Conservation (phyloP, 1,284 basidiomycete species). For the Cryptococcus sp. region DNA sequence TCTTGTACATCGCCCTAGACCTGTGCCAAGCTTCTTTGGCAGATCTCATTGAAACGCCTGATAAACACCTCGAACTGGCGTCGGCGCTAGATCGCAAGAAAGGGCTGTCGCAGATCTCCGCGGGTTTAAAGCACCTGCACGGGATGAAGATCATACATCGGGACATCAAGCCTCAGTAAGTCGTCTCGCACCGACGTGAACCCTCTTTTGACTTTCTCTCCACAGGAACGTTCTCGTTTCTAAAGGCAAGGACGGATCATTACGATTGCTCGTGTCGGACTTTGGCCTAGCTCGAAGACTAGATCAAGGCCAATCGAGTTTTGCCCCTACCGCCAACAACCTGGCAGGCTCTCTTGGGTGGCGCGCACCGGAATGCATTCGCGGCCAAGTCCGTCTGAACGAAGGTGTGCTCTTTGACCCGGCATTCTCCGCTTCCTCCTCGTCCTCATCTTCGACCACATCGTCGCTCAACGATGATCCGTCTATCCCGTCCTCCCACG, state of each 20-base stretch:
- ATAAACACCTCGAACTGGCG: slow-evolving; percentile 61
- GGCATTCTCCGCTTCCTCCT: slow-evolving; percentile 57
- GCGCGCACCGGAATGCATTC: slow-evolving; percentile 89
- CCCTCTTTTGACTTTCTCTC: slow-evolving; percentile 3
- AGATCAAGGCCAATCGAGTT: slow-evolving; percentile 90
- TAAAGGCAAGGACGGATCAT: slow-evolving; percentile 62
- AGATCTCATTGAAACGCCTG: slow-evolving; percentile 84
- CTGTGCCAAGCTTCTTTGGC: slow-evolving; percentile 92
- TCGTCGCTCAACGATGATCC: slow-evolving; percentile 17
- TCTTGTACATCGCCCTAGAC: slow-evolving; percentile 96
- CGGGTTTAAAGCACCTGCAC: slow-evolving; percentile 87
- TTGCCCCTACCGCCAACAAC: slow-evolving; percentile 72
- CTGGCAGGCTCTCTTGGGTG: slow-evolving; percentile 87
- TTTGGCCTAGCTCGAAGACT: slow-evolving; percentile 92
- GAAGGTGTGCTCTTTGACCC: slow-evolving; percentile 62
- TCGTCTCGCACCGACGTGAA: slow-evolving; percentile 5
- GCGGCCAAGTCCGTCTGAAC: slow-evolving; percentile 86
- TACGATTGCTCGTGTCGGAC: slow-evolving; percentile 91
- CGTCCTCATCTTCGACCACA: slow-evolving; percentile 32
- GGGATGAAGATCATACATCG: slow-evolving; percentile 94
- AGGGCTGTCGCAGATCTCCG: slow-evolving; percentile 82
- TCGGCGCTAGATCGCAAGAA: slow-evolving; percentile 85
- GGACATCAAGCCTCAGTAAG: slow-evolving; percentile 90
- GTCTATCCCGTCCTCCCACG: not conserved
- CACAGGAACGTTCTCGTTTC: slow-evolving; percentile 84